Conservation (phyloP, 1,139 yeast genomes). For the Yamadazyma pseudoaaseri region DNA sequence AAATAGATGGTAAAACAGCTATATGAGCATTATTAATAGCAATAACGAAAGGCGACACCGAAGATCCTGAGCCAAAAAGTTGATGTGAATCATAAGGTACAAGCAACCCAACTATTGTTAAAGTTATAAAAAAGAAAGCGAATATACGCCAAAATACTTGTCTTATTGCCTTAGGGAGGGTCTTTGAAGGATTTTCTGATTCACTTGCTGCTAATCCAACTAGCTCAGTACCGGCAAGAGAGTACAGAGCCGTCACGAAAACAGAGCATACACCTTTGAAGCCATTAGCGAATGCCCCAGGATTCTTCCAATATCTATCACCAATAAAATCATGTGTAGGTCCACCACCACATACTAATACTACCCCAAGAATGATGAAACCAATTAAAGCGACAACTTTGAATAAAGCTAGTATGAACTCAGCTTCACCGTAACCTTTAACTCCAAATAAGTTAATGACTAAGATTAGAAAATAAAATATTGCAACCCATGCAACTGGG, state of each 20-base stretch:
- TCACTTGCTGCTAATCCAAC: constrained; percentile 48
- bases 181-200: constrained; percentile 31
- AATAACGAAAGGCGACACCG: constrained; percentile 56
- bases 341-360: constrained; percentile 68
- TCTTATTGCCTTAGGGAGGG: constrained; percentile 40
- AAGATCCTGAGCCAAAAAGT: constrained; percentile 28
- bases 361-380: constrained; percentile 61
- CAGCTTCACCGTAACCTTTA: constrained; percentile 74
- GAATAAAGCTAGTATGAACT: constrained; percentile 56
- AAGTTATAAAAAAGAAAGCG: constrained; percentile 38
- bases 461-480: constrained; percentile 60
- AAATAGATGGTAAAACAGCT: constrained; percentile 40
- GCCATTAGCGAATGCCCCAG: constrained; percentile 52
- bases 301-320: constrained; percentile 56
- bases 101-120: constrained; percentile 40
- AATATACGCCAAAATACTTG: constrained; percentile 47
- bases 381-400: constrained; percentile 65
- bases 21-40: constrained; percentile 57
- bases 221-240: constrained; percentile 47
- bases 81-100: constrained; percentile 33
- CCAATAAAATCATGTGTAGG: constrained; percentile 64
- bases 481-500: constrained; percentile 63
- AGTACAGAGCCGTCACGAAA: constrained; percentile 43
- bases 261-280: constrained; percentile 44
- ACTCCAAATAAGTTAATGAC: constrained; percentile 67